Evolutionary conservation across 2,329 filamentous ascomycete genomes (phyloP), one percentile per base, ranked within the genome.

Genomic region (Claviceps paspali): DNA sequence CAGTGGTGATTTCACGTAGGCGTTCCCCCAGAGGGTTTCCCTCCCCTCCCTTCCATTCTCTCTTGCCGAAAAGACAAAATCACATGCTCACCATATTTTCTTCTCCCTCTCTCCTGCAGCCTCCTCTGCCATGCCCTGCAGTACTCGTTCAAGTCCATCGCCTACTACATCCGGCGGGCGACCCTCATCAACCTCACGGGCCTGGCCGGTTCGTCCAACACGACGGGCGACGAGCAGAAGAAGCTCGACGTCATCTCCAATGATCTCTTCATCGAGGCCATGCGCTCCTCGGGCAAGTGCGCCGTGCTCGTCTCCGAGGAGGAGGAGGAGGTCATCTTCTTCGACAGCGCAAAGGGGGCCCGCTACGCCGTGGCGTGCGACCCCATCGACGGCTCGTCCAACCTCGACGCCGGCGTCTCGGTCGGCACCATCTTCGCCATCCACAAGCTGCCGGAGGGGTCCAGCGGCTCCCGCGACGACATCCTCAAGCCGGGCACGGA

Each of bases 231-330:
- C 61, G 91, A 96, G 59, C 91, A 98, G 62, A 98, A 98, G 76
- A 98, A 98, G 68, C 83, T 98, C 44, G 91, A 98, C 58, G 88
- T 98, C 42, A 96, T 98, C 56, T 88, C 87, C 59, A 96, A 98
- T 59, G 91, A 98, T 58, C 72, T 98, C 51, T 98, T 98, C 67
- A 83, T 98, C 54, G 79, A 84, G 43, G 83, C 87, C 45, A 96
- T 98, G 91, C 76, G 76, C 49, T 88, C 84, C 37, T 94, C 82
- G 21, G 87, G 85, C 51, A 87, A 86, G 61, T 91, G 87, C 57
- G 78, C 85, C 36, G 67, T 96, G 41, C 69, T 98, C 26, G 87
- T 98, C n/a, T 98, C 91, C 1, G 91, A 98, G 62, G 91, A 98
- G 57, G 88, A 96, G 60, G 91, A 98, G 46, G 75, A 96, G 38